phyloP scores from a whole-genome alignment of 2,329 filamentous ascomycete genomes.

The Mycosphaerella sp. region DNA sequence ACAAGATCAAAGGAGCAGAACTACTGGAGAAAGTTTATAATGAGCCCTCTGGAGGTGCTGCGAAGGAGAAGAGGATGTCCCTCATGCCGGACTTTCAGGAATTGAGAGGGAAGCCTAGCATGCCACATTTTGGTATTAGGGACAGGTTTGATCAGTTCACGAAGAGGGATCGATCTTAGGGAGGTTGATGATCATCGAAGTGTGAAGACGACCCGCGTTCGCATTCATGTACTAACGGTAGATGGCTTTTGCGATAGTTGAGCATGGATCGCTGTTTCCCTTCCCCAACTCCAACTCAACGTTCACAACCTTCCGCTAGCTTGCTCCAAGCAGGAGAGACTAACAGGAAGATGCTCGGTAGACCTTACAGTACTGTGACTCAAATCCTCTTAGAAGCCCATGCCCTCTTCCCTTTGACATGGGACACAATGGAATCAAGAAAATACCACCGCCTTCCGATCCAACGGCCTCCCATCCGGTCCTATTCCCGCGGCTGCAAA shows the following conservation, averaged over 20 bases:
- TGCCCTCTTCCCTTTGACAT: not conserved
- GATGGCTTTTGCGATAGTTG: not conserved
- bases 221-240: not conserved
- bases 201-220: not conserved
- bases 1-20: conserved; percentile 80
- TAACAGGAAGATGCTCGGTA: no score
- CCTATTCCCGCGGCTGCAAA: conserved; percentile 87
- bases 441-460: conserved; percentile 96
- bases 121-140: conserved; percentile 23
- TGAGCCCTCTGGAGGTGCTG: conserved; percentile 6
- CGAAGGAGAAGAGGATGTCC: conserved; percentile 16
- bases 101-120: conserved; percentile 23
- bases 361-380: no score
- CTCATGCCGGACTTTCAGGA: conserved; percentile 21
- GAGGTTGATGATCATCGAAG: not conserved
- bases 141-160: conserved; percentile 22
- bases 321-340: no score
- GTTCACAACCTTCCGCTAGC: no score
- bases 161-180: conserved; percentile 22
- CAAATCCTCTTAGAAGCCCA: no score
- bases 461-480: conserved; percentile 75
- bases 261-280: not conserved
- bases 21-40: conserved; percentile 73
- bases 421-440: conserved; percentile 43
- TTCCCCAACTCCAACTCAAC: no score